Base-by-base conservation (phyloP, 2,329 filamentous ascomycete genomes). In the Pestalotiopsis sp. region DNA sequence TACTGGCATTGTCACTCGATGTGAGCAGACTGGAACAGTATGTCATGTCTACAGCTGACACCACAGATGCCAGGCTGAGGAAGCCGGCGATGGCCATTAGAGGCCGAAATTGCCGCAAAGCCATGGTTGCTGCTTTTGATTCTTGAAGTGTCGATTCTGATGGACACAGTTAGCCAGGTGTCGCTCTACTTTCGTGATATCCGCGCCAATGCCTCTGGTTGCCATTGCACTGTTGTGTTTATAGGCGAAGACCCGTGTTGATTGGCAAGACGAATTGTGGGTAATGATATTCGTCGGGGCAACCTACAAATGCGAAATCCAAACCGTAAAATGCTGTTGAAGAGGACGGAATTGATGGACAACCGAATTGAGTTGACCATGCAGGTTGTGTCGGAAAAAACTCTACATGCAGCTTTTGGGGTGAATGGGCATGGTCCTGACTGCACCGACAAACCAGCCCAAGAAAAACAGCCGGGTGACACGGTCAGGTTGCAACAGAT, bases 21-120 rank as follows among this genome's bases (percentile, higher is more conserved):
- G 85, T 87, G 72, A 87, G 86, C 63, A 83, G 72, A 45, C 71
- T 81, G 49, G 85, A 81, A 73, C 85, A 87, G 71, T 85, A 86
- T 14, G 75, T 75, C 66, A 83, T 78, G 14, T 73, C 71, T 38
- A 81, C 77, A 12, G 66, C 71, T 70, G 31, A 49, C 14, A 49
- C 49, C n/a, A 75, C 76, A 31, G 68, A 68, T 57, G 72, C 71
- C 63, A 74, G 49, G 23, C 71, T 70, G 45, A 75, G 52, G 23
- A 76, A 57, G 64, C 72, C 70, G 38, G 75, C n/a, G 7, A 71
- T 66, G 69, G 71, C 73, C 71, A 71, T 41, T 12, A 75, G 71
- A 45, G 73, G 72, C 67, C 71, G 45, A 17, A 68, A 66, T 69
- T 66, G 71, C 62, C 64, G 69, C 38, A 67, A 70, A 66, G 69